Base-by-base conservation (phyloP, 2,329 filamentous ascomycete genomes). In the Alternaria sp. region DNA sequence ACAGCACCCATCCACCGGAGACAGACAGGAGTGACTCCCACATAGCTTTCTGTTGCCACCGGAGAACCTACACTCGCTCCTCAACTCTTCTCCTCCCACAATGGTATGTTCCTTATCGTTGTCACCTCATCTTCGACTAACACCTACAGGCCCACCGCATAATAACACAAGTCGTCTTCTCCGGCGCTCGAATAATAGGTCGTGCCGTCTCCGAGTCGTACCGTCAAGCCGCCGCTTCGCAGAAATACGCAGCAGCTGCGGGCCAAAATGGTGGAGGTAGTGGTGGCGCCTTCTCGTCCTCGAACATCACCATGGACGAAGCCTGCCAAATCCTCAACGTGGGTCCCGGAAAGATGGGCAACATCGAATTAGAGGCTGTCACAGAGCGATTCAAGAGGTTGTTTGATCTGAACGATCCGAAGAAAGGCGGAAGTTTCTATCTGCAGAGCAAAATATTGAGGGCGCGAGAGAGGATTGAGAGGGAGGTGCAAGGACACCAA, bases 281-380 rank as follows among this genome's bases (percentile, higher is more conserved):
- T 13, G 61, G 65, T 24, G 54, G 63, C 67, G 84, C 85, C 61
- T 84, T 86, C 60, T 78, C 84, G 3, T 83, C 87, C 11, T 86
- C 87, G 5, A 91, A 93, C 75, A 90, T 98, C 79, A 95, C 93
- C 8, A 88, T 99, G 72, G 92, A 97, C 69, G 95, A 99, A 83
- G 95, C 95, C 53, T 98, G 93, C 86, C 92, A 93, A 80, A 97
- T 99, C 74, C 86, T 99, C 63, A 96, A 99, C 78, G 93, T 99
- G 69, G 92, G 94, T 78, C 92, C 93, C 36, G 93, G 94, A 1
- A 86, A 90, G 77, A 86, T 84, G 61, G 92, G 91, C 44, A 85
- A 92, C 75, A 85, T 89, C 59, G 90, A 93, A 75, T 82, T 93
- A 76, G 91, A 93, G 70, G 85, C 90, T 66, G 88, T 97, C 54